Conservation (phyloP, 2,329 filamentous ascomycete genomes). For the Shiraia sp. region DNA sequence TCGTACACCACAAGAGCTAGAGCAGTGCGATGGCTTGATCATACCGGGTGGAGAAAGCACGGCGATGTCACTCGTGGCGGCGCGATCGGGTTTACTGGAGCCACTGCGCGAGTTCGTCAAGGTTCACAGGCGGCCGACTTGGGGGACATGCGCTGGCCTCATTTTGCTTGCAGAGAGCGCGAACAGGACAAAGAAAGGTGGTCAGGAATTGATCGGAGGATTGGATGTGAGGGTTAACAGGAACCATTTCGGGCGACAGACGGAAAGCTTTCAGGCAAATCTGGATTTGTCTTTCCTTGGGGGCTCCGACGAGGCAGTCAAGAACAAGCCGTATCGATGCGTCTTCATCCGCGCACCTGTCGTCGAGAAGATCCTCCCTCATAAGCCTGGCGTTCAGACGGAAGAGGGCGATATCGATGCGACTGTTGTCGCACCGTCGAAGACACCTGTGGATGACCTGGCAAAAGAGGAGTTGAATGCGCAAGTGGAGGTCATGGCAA, state of each 20-base stretch:
- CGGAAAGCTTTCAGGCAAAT: constrained; percentile 83
- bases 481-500: constrained; percentile 63
- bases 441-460: constrained; percentile 50
- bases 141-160: constrained; percentile 95
- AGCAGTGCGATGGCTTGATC: constrained; percentile 77
- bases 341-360: constrained; percentile 96
- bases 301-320: constrained; percentile 27
- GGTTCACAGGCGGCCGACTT: constrained; percentile 78
- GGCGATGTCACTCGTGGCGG: constrained; percentile 85
- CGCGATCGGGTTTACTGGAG: constrained; percentile 77
- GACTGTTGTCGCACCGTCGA: constrained; percentile 62
- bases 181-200: constrained; percentile 85
- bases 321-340: constrained; percentile 66
- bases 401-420: constrained; percentile 53
- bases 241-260: constrained; percentile 93
- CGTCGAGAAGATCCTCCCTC: constrained; percentile 76
- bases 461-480: constrained; percentile 51
- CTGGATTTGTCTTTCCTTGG: constrained; percentile 73
- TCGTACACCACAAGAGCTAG: constrained; percentile 72
- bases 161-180: constrained; percentile 88
- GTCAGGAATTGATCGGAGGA: constrained; percentile 91
- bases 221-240: constrained; percentile 87
- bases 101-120: constrained; percentile 90
- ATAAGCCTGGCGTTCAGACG: constrained; percentile 54
- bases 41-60: constrained; percentile 96